Conservation (phyloP, 192 early-diverging fungal species). For the Diversispora epigaea region DNA sequence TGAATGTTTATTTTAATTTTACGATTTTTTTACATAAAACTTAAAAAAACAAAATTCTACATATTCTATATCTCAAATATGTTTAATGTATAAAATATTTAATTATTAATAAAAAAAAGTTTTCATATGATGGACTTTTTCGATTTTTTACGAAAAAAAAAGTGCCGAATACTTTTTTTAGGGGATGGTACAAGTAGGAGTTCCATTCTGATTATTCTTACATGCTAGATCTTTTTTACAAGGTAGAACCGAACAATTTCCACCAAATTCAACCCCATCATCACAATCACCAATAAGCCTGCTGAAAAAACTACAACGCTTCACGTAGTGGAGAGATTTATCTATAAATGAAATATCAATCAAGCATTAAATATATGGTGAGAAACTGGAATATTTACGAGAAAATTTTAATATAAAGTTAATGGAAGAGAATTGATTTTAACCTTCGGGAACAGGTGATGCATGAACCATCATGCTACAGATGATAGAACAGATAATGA, state of each 20-base stretch:
- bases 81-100: conserved; percentile 8
- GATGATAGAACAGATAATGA: conserved; percentile 28
- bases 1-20: neutral
- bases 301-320: conserved; percentile 25
- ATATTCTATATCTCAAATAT: neutral
- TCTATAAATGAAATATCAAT: conserved; percentile 28
- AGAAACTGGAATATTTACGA: conserved; percentile 27
- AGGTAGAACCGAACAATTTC: conserved; percentile 31
- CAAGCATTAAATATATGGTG: conserved; percentile 23
- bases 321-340: conserved; percentile 8
- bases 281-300: conserved; percentile 24
- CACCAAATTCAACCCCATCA: conserved; percentile 12
- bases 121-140: conserved; percentile 22
- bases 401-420: conserved; percentile 32
- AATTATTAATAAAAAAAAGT: conserved; percentile 13
- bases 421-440: conserved; percentile 30
- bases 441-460: conserved; percentile 24
- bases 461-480: conserved; percentile 26
- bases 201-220: conserved; percentile 9
- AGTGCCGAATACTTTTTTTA: conserved; percentile 20
- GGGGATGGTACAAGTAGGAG: conserved; percentile 25
- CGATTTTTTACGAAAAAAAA: conserved; percentile 15
- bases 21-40: neutral
- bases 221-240: conserved; percentile 21
- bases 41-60: conserved; percentile 8